A percentile compares a stretch with the other conserved stretches of the same genome.
phyloP scores from a whole-genome alignment of 225 moss, liverwort and hornwort genomes.

The Thuidium tamariscinum region DNA sequence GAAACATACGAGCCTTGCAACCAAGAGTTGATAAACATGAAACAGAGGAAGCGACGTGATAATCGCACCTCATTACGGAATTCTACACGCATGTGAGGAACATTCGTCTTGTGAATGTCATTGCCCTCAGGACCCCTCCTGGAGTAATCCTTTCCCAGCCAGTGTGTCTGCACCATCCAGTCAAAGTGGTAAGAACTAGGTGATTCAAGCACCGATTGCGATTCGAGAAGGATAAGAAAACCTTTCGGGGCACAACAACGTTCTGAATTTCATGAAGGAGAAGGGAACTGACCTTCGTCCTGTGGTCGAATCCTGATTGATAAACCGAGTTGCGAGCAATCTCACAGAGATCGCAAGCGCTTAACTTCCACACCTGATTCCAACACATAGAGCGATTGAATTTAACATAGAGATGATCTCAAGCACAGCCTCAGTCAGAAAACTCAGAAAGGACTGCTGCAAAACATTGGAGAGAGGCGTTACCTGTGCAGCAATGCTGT shows the following conservation, averaged over 20 bases:
- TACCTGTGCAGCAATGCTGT: conserved; percentile 99
- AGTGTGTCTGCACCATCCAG: conserved; percentile 55
- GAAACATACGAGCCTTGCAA: neutral
- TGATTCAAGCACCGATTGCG: neutral
- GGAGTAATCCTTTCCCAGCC: conserved; percentile 76
- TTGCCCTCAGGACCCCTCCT: conserved; percentile 79
- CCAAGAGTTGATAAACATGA: neutral
- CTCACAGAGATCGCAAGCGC: conserved; percentile 88
- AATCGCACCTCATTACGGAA: conserved; percentile 81
- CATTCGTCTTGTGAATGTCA: conserved; percentile 92
- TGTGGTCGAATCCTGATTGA: conserved; percentile 82
- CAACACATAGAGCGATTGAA: neutral
- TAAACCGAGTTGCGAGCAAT: conserved; percentile 93
- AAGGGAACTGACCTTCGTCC: conserved; percentile 50
- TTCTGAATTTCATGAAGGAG: neutral
- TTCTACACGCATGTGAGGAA: conserved; percentile 95
- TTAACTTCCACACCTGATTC: conserved; percentile 85
- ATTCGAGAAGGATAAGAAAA: neutral
- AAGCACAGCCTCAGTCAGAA: neutral
- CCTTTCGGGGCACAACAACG: neutral
- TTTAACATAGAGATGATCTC: neutral
- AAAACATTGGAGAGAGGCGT: neutral
- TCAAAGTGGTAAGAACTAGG: neutral
- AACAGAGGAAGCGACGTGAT: neutral
- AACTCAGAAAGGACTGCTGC: neutral